These are phyloP conservation scores for Fusarium redolens DNA, from an alignment of 2,329 filamentous ascomycete species.

Conservation along the genomic window DNA sequence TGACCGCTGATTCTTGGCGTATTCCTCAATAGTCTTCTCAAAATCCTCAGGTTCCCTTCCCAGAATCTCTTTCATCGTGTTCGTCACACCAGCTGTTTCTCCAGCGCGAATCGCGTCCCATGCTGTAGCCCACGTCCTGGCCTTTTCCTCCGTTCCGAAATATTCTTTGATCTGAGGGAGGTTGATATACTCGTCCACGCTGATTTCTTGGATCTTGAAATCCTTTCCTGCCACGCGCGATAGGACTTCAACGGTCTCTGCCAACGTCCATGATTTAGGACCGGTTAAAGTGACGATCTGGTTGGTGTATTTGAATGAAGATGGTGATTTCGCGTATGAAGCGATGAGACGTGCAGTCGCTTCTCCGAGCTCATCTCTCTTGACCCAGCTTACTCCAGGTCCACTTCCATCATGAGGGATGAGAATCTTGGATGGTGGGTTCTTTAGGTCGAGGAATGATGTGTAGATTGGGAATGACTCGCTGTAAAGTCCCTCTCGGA, in stretches of 20 bases:
- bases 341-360: slow-evolving; percentile 25
- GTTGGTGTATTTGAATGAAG: neutral
- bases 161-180: slow-evolving; percentile 14
- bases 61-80: neutral
- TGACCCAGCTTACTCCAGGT: slow-evolving; percentile 28
- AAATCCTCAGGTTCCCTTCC: slow-evolving; percentile 27
- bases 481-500: slow-evolving; percentile 34
- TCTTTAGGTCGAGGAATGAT: slow-evolving; percentile 21
- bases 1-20: neutral
- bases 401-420: slow-evolving; percentile 29
- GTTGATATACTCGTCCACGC: slow-evolving; percentile 23
- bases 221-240: neutral
- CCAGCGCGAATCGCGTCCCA: slow-evolving; percentile 31
- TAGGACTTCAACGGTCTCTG: slow-evolving; percentile 7
- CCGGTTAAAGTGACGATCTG: slow-evolving; percentile 23
- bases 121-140: slow-evolving; percentile 30
- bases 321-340: neutral
- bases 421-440: neutral
- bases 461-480: slow-evolving; percentile 38
- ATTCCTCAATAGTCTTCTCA: slow-evolving; percentile 17
- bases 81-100: slow-evolving; percentile 14
- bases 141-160: slow-evolving; percentile 7
- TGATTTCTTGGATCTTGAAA: slow-evolving; percentile 5
- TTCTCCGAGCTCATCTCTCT: slow-evolving; percentile 35
- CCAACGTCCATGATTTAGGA: neutral